Evolutionary conservation across 2,329 filamentous ascomycete species (phyloP).

Genomic region (Talaromyces sp.): DNA sequence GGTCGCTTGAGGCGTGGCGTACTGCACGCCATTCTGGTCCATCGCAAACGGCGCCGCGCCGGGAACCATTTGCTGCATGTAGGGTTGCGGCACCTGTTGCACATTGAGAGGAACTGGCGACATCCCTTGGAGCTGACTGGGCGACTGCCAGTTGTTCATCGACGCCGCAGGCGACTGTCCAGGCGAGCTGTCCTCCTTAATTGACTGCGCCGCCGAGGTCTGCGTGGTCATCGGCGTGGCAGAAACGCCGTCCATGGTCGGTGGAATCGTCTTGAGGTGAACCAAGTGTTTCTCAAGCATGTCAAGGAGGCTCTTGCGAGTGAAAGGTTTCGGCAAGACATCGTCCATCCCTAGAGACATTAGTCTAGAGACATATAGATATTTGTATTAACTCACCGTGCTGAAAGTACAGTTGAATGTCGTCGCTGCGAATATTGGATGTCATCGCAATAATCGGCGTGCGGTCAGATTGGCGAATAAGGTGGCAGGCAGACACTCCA

Average conservation of each 20-base stretch:
- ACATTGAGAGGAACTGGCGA: slow-evolving; percentile 47
- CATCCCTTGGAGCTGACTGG: slow-evolving; percentile 53
- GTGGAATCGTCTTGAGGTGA: slow-evolving; percentile 67
- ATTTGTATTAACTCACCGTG: slow-evolving; percentile 61
- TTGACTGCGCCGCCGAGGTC: slow-evolving; percentile 48
- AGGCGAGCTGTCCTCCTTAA: slow-evolving; percentile 60
- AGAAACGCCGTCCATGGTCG: slow-evolving; percentile 48
- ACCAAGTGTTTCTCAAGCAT: slow-evolving; percentile 84
- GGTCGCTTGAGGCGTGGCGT: slow-evolving; percentile 30
- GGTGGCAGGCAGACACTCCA: slow-evolving; percentile 87
- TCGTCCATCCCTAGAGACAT: slow-evolving; percentile 79
- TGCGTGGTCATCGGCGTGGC: slow-evolving; percentile 44
- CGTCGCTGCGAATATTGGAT: slow-evolving; percentile 92
- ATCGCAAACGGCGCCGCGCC: slow-evolving; percentile 33
- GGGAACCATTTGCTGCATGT: slow-evolving; percentile 32
- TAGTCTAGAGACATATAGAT: slow-evolving; percentile 8
- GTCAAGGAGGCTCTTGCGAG: slow-evolving; percentile 74
- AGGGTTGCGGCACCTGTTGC: slow-evolving; percentile 37
- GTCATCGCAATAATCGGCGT: slow-evolving; percentile 97
- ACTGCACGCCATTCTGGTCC: slow-evolving; percentile 36
- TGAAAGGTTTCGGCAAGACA: slow-evolving; percentile 94
- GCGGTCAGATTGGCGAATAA: slow-evolving; percentile 81
- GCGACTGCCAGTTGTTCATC: slow-evolving; percentile 60
- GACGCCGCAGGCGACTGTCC: slow-evolving; percentile 55
- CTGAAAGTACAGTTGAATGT: slow-evolving; percentile 95